Base-by-base conservation (phyloP, 345 rosid genomes). In the Xanthoceras sorbifolium region DNA sequence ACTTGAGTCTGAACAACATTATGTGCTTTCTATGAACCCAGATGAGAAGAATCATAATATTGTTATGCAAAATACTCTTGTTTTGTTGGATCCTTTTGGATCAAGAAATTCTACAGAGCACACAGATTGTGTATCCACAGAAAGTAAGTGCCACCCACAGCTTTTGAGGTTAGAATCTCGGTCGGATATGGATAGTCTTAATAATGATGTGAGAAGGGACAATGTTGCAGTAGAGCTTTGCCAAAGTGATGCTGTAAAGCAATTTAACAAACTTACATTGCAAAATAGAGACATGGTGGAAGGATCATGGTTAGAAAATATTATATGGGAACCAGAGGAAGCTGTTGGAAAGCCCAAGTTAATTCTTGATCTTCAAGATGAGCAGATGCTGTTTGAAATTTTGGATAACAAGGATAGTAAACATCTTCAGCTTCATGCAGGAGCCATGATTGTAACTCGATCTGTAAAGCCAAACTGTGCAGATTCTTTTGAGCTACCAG, bases 301-400 rank as follows among this genome's bases (percentile, higher is more conserved):
- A 69, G 99, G 90, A 59, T 84, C 94, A 80, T 96, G 99, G 99
- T 78, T 91, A 80, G 87, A 92, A 77, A 79, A 87, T 81, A 87
- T 96, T 77, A 85, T 91, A 78, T 93, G 98, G 98, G 99, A 92
- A 31, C 84, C 94, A 26, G 73, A 83, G 66, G 80, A 80, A 64
- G 69, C 78, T 67, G 73, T 77, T 40, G 60, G 83, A 29, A 92
- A 88, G 78, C 91, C 97, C 57, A 92, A 90, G 91, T 86, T 96
- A 65, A 91, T 96, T 81, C 87, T 89, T 77, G 97, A 96, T 86
- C 97, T 96, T 81, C 97, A 89, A 80, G 99, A 96, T 83, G 88
- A 90, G 85, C 94, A 90, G 77, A 96, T 96, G 98, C 91, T 92
- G 78, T 93, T 93, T 83, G 94, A 96, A 86, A 85, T 93, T 82